Evolutionary conservation across 176 grass and related monocot genomes (phyloP).

Genomic region (Carex littledalei): DNA sequence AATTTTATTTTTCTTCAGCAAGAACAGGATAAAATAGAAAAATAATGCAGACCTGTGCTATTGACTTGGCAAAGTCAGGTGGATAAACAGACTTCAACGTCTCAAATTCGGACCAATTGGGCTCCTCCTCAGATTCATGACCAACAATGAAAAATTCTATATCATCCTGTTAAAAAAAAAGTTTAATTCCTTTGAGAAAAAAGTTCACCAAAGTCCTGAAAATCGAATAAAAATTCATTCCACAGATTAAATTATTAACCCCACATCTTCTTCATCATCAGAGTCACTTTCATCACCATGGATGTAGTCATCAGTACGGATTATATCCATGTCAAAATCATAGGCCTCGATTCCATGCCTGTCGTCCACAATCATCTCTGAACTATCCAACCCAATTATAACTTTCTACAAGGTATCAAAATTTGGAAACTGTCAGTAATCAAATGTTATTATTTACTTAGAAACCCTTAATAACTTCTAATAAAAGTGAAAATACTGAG

Average conservation of each 20-base stretch:
- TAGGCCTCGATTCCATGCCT: slow-evolving; percentile 1
- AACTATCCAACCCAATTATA: slow-evolving; percentile 78
- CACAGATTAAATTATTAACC: too few relatives aligned
- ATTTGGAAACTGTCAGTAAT: neutral
- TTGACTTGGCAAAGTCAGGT: slow-evolving; percentile 70
- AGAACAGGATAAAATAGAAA: neutral
- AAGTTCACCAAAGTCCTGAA: neutral
- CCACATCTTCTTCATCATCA: slow-evolving; percentile 49
- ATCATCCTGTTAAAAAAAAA: slow-evolving; percentile 35
- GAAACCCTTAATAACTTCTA: neutral
- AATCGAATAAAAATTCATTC: slow-evolving; percentile 2
- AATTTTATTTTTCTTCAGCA: neutral
- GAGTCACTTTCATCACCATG: slow-evolving; percentile 40
- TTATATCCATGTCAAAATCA: slow-evolving; percentile 43
- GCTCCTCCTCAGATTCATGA: slow-evolving; percentile 31
- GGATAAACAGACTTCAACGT: slow-evolving; percentile 78
- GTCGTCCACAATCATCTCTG: slow-evolving; percentile 67
- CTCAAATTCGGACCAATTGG: slow-evolving; percentile 67
- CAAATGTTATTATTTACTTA: neutral
- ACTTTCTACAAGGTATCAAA: slow-evolving; percentile 52
- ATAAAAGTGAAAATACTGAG: slow-evolving; percentile 9
- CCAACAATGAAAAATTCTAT: slow-evolving; percentile 44
- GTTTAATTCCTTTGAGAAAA: slow-evolving; percentile 3
- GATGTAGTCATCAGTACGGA: slow-evolving; percentile 3
- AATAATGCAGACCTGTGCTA: slow-evolving; percentile 45